Percentiles rank a stretch among this genome's conserved stretches.
Conservation (phyloP, 495 filamentous ascomycete genomes). For the Astrothelium subdiscretum region DNA sequence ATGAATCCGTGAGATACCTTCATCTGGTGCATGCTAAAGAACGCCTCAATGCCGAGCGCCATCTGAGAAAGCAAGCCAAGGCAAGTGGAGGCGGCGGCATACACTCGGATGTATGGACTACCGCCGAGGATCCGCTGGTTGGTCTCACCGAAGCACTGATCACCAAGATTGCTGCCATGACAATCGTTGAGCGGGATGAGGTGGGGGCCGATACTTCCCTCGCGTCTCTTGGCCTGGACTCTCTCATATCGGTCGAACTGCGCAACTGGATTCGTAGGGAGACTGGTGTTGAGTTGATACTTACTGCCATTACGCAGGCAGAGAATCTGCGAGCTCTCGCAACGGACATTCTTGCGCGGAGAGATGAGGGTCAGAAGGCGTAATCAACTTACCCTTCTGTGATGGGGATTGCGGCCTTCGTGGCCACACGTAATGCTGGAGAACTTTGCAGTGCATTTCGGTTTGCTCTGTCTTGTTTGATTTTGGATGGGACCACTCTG, state of each 20-base stretch:
- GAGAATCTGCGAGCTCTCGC: not conserved
- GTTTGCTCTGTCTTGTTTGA: not conserved
- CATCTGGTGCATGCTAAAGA: not conserved
- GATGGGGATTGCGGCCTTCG: not conserved
- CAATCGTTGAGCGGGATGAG: not conserved
- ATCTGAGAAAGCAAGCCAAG: not conserved
- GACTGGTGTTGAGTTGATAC: not conserved
- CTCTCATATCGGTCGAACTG: not conserved
- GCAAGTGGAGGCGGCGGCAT: not conserved
- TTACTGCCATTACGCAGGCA: not conserved
- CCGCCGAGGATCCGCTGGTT: not conserved
- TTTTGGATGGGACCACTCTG: not conserved
- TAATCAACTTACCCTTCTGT: not conserved
- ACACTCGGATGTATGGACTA: not conserved
- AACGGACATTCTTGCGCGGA: not conserved
- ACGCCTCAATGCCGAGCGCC: not conserved
- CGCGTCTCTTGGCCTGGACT: not conserved
- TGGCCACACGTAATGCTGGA: not conserved
- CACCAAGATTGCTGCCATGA: not conserved
- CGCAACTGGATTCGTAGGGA: not conserved
- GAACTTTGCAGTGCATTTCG: not conserved
- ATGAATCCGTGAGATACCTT: not conserved
- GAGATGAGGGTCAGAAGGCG: not conserved
- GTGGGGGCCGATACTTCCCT: not conserved
- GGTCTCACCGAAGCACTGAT: not conserved